phyloP scores from a whole-genome alignment of 2,329 filamentous ascomycete genomes.

The Ramichloridium luteum region DNA sequence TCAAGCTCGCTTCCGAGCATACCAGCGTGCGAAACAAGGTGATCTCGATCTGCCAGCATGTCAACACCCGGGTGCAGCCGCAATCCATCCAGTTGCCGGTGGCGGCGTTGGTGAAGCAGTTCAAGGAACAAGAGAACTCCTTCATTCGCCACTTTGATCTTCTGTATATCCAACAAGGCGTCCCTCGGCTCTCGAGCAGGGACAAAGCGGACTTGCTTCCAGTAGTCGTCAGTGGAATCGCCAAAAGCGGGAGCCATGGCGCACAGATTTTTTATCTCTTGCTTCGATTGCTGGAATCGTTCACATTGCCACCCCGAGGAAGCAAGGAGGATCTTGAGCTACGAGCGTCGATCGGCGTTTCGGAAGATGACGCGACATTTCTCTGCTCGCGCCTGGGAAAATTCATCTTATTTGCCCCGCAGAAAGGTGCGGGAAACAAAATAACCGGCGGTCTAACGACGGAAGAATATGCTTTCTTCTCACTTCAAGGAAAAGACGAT shows the following conservation, averaged over 20 bases:
- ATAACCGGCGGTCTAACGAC: constrained; percentile 50
- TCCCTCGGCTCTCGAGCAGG: constrained; percentile 45
- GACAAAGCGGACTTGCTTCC: constrained; percentile 66
- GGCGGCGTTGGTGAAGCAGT: constrained; percentile 72
- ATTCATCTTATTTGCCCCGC: constrained; percentile 52
- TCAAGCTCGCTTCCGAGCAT: constrained; percentile 77
- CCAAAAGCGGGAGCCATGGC: constrained; percentile 43
- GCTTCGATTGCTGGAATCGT: constrained; percentile 59
- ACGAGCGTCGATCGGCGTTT: constrained; percentile 53
- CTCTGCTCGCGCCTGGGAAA: constrained; percentile 65
- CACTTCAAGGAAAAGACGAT: constrained; percentile 52
- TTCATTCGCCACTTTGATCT: constrained; percentile 82
- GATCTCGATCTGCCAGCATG: constrained; percentile 57
- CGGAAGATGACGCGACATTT: constrained; percentile 59
- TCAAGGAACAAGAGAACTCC: constrained; percentile 61
- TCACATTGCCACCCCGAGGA: constrained; percentile 61
- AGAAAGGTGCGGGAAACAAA: constrained; percentile 23
- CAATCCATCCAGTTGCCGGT: constrained; percentile 67
- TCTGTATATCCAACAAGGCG: constrained; percentile 76
- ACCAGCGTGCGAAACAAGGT: constrained; percentile 69
- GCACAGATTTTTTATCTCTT: constrained; percentile 71
- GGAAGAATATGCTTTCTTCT: constrained; percentile 58
- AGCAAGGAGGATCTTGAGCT: constrained; percentile 65
- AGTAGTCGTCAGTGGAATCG: constrained; percentile 54
- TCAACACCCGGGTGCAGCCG: constrained; percentile 52